Percentiles rank a stretch among this genome's conserved stretches.
Evolutionary conservation across 352 stramenopile species (phyloP).

Genomic region (Phytophthora cryptogea): DNA sequence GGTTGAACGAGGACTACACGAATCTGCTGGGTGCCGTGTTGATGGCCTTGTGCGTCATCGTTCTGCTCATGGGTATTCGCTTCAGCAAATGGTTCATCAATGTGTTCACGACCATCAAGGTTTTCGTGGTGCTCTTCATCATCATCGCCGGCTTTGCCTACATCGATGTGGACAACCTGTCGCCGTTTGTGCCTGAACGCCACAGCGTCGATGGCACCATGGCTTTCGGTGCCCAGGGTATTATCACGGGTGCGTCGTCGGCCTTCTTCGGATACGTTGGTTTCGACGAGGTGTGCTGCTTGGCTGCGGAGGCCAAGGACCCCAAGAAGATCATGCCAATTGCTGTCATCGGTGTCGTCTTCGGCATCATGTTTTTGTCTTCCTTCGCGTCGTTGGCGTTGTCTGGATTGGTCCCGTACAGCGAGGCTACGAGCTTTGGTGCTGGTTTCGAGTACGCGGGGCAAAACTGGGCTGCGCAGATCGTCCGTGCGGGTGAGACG

Average conservation of each 20-base stretch:
- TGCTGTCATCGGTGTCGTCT: conserved; percentile 83
- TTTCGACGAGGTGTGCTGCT: conserved; percentile 95
- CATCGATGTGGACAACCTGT: conserved; percentile 84
- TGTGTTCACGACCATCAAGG: conserved; percentile 83
- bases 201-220: conserved; percentile 28
- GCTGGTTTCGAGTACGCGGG: conserved; percentile 47
- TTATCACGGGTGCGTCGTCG: conserved; percentile 82
- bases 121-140: conserved; percentile 92
- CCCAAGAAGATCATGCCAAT: conserved; percentile 77
- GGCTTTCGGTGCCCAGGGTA: conserved; percentile 51
- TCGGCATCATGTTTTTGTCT: conserved; percentile 72
- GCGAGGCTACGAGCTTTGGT: conserved; percentile 43
- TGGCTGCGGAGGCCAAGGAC: conserved; percentile 83
- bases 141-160: conserved; percentile 85
- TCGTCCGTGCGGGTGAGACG: conserved; percentile 33
- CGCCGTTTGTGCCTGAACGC: conserved; percentile 74
- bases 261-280: conserved; percentile 95
- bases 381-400: conserved; percentile 86
- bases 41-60: conserved; percentile 65
- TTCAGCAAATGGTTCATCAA: conserved; percentile 92
- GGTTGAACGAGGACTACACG: conserved; percentile 60
- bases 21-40: conserved; percentile 73
- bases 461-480: conserved; percentile 55
- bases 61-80: conserved; percentile 84
- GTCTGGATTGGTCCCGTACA: conserved; percentile 71